Percentiles rank a stretch among this genome's conserved stretches.
Conservation (phyloP, 805 yeast genomes). For the Saturnispora silvae region DNA sequence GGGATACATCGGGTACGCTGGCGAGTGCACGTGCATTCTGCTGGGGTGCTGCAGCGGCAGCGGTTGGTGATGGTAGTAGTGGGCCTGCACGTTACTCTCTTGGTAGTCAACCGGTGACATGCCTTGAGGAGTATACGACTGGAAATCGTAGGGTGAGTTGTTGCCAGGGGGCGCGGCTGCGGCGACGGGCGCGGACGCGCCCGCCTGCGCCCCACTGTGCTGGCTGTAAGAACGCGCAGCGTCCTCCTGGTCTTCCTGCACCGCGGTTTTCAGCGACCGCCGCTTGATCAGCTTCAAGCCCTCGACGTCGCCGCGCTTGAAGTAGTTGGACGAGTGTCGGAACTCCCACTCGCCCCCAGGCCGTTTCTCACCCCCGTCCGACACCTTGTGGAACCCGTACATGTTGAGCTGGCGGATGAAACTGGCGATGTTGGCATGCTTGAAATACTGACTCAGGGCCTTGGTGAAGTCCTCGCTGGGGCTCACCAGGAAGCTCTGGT, state of each 20-base stretch:
- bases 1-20: not conserved
- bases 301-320: slow-evolving; percentile 72
- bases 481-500: slow-evolving; percentile 57
- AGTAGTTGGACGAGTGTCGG: slow-evolving; percentile 68
- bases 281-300: slow-evolving; percentile 68
- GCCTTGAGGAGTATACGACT: slow-evolving; percentile 8
- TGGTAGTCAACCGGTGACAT: not conserved
- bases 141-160: slow-evolving; percentile 2
- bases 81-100: slow-evolving; percentile 6
- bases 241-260: not conserved
- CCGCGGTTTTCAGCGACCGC: slow-evolving; percentile 34
- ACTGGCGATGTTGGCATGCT: slow-evolving; percentile 71
- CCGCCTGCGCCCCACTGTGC: not conserved
- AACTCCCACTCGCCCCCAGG: slow-evolving; percentile 60
- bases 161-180: not conserved
- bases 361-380: slow-evolving; percentile 13
- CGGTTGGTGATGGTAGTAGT: slow-evolving; percentile 9
- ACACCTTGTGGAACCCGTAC: slow-evolving; percentile 77
- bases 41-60: too few relatives aligned
- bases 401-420: slow-evolving; percentile 72
- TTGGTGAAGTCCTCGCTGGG: slow-evolving; percentile 84
- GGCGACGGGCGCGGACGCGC: not conserved
- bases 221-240: not conserved
- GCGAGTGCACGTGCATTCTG: not conserved
- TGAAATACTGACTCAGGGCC: slow-evolving; percentile 57